Base-by-base conservation (phyloP, 148 eudicot genomes). In the Hydrangea macrophylla region DNA sequence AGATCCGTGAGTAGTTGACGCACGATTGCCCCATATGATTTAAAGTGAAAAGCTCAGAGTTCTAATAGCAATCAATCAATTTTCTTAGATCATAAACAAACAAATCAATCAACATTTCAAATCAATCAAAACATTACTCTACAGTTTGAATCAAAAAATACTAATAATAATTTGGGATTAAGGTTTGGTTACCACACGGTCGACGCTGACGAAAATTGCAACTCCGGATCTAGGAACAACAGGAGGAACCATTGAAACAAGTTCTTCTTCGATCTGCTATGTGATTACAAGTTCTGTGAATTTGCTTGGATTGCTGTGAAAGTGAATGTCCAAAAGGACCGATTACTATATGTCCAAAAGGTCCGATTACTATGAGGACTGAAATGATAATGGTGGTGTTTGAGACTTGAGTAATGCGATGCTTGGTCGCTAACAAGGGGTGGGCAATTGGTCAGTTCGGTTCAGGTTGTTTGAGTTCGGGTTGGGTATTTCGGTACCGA, bases 21-120 rank as follows among this genome's bases (percentile, higher is more conserved):
- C 51, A 93, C 98, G 51, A 93, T 85, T n/a, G 98, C 98, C n/a
- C 98, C 98, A 67, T 93, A 93, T 5, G 98, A n/a, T n/a, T 93
- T 54, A 93, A 73, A 6, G 98, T 93, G 78, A 93, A 93, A 42
- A 93, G 77, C 82, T 93, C 98, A 2, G 96, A 87, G 62, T 93
- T 93, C 98, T 93, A 62, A 23, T 0, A 44, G 42, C 57, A 71
- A 20, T 12, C 9, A 54, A 60, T n/a, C n/a, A n/a, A n/a, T n/a
- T 7, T 30, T 18, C 26, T 15, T 4, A 63, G 7, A 53, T 40
- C 50, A 42, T 11, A 9, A 42, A 1, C 11, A 32, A 23, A 61
- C 27, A 32, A 23, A 61, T 35, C 11, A 50, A 31, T 26, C 5
- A 24, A 6, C 23, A 12, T 22, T 17, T 26, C 25, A 60, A 5